A percentile compares a stretch with the other conserved stretches of the same genome.
Conservation (phyloP, 75 land plant genomes). For the Sequoiadendron giganteum region DNA sequence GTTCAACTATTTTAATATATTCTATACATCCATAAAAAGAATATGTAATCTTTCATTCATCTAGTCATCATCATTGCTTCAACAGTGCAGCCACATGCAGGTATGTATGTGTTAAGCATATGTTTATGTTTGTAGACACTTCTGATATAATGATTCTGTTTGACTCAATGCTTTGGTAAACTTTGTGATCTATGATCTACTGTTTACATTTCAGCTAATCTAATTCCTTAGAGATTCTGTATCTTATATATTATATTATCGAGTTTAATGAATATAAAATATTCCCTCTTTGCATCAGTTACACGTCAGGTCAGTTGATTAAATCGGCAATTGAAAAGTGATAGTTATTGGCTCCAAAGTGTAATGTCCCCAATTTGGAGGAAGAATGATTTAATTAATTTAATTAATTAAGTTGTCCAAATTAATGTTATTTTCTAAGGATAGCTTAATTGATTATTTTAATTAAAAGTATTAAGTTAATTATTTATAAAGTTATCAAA, state of each 20-base stretch:
- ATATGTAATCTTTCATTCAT: not conserved
- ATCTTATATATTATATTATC: not conserved
- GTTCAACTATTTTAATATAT: not conserved
- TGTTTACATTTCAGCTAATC: not conserved
- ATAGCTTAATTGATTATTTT: no score
- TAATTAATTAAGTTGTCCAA: no score
- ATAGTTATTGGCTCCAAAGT: not conserved
- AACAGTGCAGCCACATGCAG: not conserved
- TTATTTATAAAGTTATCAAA: no score
- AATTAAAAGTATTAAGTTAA: no score
- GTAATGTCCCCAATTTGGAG: no score
- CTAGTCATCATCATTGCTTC: not conserved
- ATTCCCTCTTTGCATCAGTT: not conserved
- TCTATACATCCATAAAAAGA: slow-evolving; percentile 1
- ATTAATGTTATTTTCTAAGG: no score
- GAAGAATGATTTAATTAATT: no score
- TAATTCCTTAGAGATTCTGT: not conserved
- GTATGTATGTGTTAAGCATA: not conserved
- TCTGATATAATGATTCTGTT: not conserved
- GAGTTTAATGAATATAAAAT: not conserved
- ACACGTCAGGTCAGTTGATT: not conserved
- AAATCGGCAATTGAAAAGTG: not conserved
- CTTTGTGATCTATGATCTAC: not conserved
- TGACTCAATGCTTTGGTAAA: not conserved
- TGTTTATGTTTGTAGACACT: not conserved